Base-by-base conservation (phyloP, 73 alveolate species). In the Durusdinium trenchii region DNA sequence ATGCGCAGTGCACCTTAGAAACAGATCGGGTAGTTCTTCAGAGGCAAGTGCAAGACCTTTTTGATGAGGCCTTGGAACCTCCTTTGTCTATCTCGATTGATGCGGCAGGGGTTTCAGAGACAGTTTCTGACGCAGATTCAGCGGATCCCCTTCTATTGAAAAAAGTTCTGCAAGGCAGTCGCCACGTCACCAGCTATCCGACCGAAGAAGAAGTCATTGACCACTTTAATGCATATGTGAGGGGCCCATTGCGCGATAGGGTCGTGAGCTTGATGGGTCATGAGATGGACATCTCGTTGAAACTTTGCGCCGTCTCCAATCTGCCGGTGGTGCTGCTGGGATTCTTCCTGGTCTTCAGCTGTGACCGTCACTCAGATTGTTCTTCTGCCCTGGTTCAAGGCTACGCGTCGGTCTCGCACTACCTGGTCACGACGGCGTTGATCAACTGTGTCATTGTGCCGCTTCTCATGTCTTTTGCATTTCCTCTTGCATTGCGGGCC, bases 341-440 rank as follows among this genome's bases (percentile, higher is more conserved):
- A 26, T 67, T 87, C 32, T 28, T 62, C 14, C n/a, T 47, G 28
- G 85, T 87, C 6, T 47, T 64, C 10, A 69, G 95, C 50, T 87
- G 95, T 47, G 95, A 87, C 46, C 86, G 86, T 26, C 95, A 18
- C 36, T 4, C 52, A 50, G 83, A 86, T 57, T 86, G 95, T 20
- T 42, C n/a, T 40, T 36, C 95, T 6, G 95, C 95, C 35, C 51
- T 61, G 32, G 64, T n/a, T 38, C 7, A 23, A 26, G 95, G 95
- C 26, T 86, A 57, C 82, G 30, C 35, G 45, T 86, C 95, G 32
- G 95, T 86, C 52, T 14, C 79, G 18, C 47, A 20, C 9, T 86
- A 86, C 45, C 36, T 86, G 81, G 82, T 42, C 16, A 40, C 95
- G 26, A 60, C 54, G 16, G 95, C 82, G 26, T 45, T 35, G 46